Conservation (phyloP, 202 grass and related monocot species). For the Saccharum hybrid region DNA sequence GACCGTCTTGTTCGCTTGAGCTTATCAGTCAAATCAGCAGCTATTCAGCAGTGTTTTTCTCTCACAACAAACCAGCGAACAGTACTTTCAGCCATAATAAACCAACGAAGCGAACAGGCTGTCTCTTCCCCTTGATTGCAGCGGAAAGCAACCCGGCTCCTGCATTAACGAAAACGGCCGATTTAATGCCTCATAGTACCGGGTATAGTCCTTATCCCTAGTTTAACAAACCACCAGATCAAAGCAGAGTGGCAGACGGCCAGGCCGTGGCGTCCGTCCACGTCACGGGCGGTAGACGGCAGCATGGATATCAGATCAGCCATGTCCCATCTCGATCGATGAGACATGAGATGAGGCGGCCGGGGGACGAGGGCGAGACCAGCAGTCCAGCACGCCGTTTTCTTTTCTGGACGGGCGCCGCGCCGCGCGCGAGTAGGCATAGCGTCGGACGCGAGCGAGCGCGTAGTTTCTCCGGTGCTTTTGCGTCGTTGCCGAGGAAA, state of each 20-base stretch:
- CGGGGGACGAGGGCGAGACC: no score
- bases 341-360: not conserved
- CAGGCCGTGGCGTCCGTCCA: not conserved
- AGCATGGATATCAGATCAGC: not conserved
- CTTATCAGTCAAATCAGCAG: no score
- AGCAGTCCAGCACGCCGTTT: no score
- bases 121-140: conserved; percentile 38
- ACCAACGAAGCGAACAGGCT: no score
- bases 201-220: conserved; percentile 2
- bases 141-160: conserved; percentile 30
- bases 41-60: no score
- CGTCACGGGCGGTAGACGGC: not conserved
- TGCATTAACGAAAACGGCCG: conserved; percentile 8
- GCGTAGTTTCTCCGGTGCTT: not conserved
- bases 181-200: conserved; percentile 29
- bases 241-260: not conserved
- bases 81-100: no score
- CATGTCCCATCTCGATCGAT: not conserved
- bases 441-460: not conserved
- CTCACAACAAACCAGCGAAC: no score
- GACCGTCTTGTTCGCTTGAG: no score
- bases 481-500: conserved; percentile 29
- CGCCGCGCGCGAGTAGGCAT: no score
- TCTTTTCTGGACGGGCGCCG: no score
- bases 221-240: not conserved